A percentile compares a stretch with the other conserved stretches of the same genome.
Conservation (phyloP, 768 basidiomycete genomes). For the Kwoniella newhampshirensis region DNA sequence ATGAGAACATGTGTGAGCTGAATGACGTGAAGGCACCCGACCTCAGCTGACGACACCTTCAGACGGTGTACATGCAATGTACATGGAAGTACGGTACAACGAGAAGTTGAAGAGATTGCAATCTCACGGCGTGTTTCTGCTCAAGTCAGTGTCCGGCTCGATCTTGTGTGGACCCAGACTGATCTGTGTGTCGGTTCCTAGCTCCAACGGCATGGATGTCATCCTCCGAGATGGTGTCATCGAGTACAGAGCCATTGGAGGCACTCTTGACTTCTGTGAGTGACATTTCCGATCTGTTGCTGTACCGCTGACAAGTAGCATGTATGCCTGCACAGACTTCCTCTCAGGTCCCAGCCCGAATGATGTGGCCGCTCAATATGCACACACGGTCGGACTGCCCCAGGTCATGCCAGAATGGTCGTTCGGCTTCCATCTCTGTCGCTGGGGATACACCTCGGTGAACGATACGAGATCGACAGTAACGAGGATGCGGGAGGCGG, state of each 20-base stretch:
- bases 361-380: conserved; percentile 70
- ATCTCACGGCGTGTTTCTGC: conserved; percentile 74
- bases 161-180: not conserved
- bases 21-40: not conserved
- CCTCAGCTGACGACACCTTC: conserved; percentile 3
- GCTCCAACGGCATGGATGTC: conserved; percentile 68
- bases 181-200: not conserved
- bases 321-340: too few species aligned
- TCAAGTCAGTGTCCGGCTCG: conserved; percentile 53
- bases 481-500: conserved; percentile 63
- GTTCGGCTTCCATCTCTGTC: conserved; percentile 72
- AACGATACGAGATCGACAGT: conserved; percentile 63
- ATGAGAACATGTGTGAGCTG: conserved; percentile 41
- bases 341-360: conserved; percentile 59
- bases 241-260: conserved; percentile 72
- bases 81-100: conserved; percentile 29
- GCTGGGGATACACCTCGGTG: conserved; percentile 62
- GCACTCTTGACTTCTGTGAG: conserved; percentile 67
- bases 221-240: conserved; percentile 59
- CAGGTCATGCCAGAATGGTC: conserved; percentile 73
- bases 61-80: conserved; percentile 38
- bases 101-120: conserved; percentile 57
- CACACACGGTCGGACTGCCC: conserved; percentile 65
- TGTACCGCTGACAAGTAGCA: not conserved
- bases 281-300: not conserved